phyloP scores from a whole-genome alignment of 2,329 filamentous ascomycete genomes.

The Fusarium brachygibbosum region DNA sequence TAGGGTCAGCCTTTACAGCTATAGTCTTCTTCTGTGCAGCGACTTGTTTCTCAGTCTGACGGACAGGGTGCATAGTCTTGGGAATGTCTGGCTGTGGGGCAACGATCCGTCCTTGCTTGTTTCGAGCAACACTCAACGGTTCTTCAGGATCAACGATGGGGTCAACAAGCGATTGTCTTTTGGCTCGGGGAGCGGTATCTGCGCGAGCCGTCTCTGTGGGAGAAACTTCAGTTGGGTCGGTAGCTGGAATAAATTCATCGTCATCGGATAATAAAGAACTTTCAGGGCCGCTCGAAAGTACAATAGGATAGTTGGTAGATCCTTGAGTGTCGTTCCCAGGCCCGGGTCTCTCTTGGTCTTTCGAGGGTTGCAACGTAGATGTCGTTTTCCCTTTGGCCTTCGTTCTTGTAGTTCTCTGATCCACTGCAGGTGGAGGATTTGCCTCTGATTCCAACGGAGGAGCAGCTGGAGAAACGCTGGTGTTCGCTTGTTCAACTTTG shows the following conservation, averaged over 20 bases:
- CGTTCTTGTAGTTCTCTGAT: not conserved
- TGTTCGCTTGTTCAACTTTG: not conserved
- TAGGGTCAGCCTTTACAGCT: not conserved
- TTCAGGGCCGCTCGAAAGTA: constrained; percentile 38
- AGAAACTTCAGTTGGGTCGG: not conserved
- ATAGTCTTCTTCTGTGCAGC: not conserved
- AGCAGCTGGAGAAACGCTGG: not conserved
- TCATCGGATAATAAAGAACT: constrained; percentile 20
- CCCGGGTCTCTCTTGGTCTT: not conserved
- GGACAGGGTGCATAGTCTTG: not conserved
- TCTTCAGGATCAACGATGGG: not conserved
- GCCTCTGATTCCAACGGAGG: not conserved
- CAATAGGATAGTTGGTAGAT: constrained; percentile 17
- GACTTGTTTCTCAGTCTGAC: not conserved
- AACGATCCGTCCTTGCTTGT: not conserved
- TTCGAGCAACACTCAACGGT: not conserved
- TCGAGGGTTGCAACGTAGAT: not conserved
- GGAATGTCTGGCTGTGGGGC: not conserved
- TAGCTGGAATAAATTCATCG: not conserved
- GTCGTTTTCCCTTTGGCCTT: not conserved
- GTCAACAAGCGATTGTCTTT: not conserved
- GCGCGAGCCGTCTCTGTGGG: not conserved
- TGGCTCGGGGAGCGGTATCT: not conserved
- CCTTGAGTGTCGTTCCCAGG: not conserved
- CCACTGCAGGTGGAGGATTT: not conserved